Evolutionary conservation across 257 asterid species (phyloP).

Genomic region (Pogostemon cablin): DNA sequence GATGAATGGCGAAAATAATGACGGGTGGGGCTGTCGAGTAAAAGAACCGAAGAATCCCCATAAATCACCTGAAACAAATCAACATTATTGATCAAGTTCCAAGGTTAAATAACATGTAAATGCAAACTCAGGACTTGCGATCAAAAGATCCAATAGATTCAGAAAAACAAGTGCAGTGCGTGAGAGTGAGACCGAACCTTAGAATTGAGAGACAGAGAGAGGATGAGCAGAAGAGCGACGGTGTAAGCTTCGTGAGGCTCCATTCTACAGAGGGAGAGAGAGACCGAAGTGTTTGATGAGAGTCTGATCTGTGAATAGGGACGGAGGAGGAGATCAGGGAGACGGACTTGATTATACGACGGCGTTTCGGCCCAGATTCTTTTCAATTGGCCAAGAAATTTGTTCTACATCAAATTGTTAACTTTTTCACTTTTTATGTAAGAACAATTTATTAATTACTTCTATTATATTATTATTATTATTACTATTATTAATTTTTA

Average conservation of each 20-base stretch:
- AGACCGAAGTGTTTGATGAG: slow-evolving; percentile 27
- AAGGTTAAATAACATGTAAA: slow-evolving; percentile 1
- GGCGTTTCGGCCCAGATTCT: slow-evolving; percentile 25
- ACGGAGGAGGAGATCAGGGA: slow-evolving; percentile 32
- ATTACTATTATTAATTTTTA: too few relatives aligned
- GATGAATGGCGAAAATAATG: slow-evolving; percentile 58
- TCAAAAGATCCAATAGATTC: slow-evolving; percentile 34
- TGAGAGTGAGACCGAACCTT: slow-evolving; percentile 39
- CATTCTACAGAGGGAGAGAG: slow-evolving; percentile 37
- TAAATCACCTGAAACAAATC: slow-evolving; percentile 49
- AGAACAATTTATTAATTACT: too few relatives aligned
- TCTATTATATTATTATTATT: too few relatives aligned
- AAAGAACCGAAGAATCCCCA: slow-evolving; percentile 65
- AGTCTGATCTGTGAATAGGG: slow-evolving; percentile 39
- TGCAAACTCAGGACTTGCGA: slow-evolving; percentile 6
- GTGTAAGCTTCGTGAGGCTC: slow-evolving; percentile 37
- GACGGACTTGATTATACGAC: slow-evolving; percentile 33
- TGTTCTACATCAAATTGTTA: background rate
- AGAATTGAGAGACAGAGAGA: slow-evolving; percentile 41
- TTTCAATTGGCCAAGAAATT: background rate
- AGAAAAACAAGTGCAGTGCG: slow-evolving; percentile 23
- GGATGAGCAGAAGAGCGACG: slow-evolving; percentile 39
- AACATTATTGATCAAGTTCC: slow-evolving; percentile 20
- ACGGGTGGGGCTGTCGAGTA: slow-evolving; percentile 64
- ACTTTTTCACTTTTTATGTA: too few relatives aligned